Evolutionary conservation across 1,284 basidiomycete genomes (phyloP), one percentile per base, ranked within the genome.

Genomic region (Pseudozyma tsukubaensis): DNA sequence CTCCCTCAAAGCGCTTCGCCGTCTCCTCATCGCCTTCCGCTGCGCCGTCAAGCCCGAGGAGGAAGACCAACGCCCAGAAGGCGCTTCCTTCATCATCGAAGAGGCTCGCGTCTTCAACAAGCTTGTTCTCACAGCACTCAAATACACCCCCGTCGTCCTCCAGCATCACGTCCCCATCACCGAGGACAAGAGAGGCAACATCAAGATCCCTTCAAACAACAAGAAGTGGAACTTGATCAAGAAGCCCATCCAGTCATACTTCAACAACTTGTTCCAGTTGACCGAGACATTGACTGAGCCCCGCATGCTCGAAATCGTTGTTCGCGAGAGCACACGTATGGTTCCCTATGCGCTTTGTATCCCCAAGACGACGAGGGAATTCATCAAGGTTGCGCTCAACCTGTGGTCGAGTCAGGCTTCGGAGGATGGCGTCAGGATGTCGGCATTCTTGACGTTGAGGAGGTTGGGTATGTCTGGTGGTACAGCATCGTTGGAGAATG

Each of bases 81-180:
- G 60, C 1, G 65, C 76, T n/a, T 69, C 75, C 2, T 84, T 76
- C 62, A 69, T 73, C 40, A 67, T 84, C 51, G 75, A 80, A 29
- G 77, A 79, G 45, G 71, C 81, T 8, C 86, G 69, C 39, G 81
- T 83, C 37, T 99, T 96, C 87, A 92, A 92, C 87, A 97, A 97
- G 86, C 88, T 99, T 19, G 88, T 99, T 36, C 89, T 90, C 13
- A 97, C 95, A 1, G 87, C 94, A 0, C 87, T 99, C 53, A 91
- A 91, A 83, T 99, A 94, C 86, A 94, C 94, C 0, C 96, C 96
- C 0, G 89, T 98, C 37, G 89, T 98, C 1, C 88, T 99, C 12
- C 88, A 89, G 60, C 91, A 95, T 80, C 94, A 97, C 82, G 88
- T 92, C 42, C 95, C 96, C 0, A 93, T 90, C 86, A 95, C 94